Base-by-base conservation (phyloP, 495 filamentous ascomycete genomes). In the Gamarada debralockiae region DNA sequence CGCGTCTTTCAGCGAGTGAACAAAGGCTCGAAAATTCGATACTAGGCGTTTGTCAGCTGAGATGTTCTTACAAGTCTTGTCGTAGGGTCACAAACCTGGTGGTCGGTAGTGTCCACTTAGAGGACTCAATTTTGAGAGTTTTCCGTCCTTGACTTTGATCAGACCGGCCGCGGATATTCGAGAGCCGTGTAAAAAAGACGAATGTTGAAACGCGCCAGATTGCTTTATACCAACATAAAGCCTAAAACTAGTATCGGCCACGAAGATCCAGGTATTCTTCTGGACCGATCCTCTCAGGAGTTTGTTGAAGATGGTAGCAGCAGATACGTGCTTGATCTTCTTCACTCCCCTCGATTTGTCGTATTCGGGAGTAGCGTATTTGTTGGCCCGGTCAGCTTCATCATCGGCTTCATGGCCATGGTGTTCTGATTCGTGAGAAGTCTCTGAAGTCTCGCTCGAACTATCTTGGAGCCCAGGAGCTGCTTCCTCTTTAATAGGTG, bases 261-360 rank as follows among this genome's bases (percentile, higher is more conserved):
- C 91, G 61, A 95, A 96, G 36, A 96, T 92, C 90, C 90, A 96
- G 25, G 85, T 92, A 60, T 87, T 87, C 56, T 84, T 88, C 60
- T 80, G 80, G 6, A 86, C 80, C 2, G 83, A 78, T 42, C 83
- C 84, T 31, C 86, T 79, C 2, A 90, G 76, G 10, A 92, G 70
- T 49, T 83, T 83, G 62, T 89, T 85, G 58, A 90, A 73, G 4
- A 93, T 74, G 0, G 79, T 82, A 3, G 80, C 75, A 3, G 84
- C 83, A 3, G 78, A 85, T n/a, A 89, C 70, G 58, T 87, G 80
- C 49, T 74, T 73, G 27, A 89, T 64, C 56, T 85, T 90, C 40
- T 80, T 81, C 12, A 81, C 59, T 3, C 80, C 79, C 44, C 81
- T 81, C 3, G 77, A 72, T 1, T 74, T 54, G 55, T 79, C 70